Base-by-base conservation (phyloP, 345 rosid species). In the Rhodamnia rubescens region DNA sequence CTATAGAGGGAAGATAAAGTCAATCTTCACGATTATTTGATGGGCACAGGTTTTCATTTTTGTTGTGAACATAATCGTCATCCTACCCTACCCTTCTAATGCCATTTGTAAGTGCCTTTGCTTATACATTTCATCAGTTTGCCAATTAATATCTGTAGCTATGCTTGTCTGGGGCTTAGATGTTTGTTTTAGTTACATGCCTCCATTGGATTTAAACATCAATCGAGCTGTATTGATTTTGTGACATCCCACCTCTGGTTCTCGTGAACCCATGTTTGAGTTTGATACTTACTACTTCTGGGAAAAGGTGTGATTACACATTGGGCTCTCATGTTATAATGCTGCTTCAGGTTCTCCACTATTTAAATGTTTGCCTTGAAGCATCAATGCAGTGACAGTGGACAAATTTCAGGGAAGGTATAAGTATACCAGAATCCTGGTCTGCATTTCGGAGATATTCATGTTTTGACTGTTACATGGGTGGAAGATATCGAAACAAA, bases 391-490 rank as follows among this genome's bases (percentile, higher is more conserved):
- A 96, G 99, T 10, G 94, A 92, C 11, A 27, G 87, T 83, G 98
- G 98, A 3, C 99, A 92, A 57, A 85, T 95, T 81, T 94, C 96
- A 5, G 99, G 98, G 56, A 85, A 91, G 69, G 98, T 96, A 10
- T 75, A 95, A 82, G 99, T 96, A 78, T 96, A 93, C 84, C 90
- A 95, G 16, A 88, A 95, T 86, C 98, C 98, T 54, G 99, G 99
- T 69, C 12, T 92, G 54, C 98, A 96, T 88, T 92, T 95, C 36
- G 98, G 99, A 55, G 99, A 96, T 90, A 87, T 95, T 85, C 99
- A 94, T 86, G 55, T 94, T 2, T 84, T 95, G 1, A 91, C 87
- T 53, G 98, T 98, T 44, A 93, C 75, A n/a, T 94, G 92, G 85
- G 92, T 94, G 82, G 61, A 90, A 86, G 90, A 86, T n/a, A 57